Percentiles rank a stretch among this genome's conserved stretches.
phyloP scores from a whole-genome alignment of 805 yeast genomes.

The Hagleromyces aurorensis region DNA sequence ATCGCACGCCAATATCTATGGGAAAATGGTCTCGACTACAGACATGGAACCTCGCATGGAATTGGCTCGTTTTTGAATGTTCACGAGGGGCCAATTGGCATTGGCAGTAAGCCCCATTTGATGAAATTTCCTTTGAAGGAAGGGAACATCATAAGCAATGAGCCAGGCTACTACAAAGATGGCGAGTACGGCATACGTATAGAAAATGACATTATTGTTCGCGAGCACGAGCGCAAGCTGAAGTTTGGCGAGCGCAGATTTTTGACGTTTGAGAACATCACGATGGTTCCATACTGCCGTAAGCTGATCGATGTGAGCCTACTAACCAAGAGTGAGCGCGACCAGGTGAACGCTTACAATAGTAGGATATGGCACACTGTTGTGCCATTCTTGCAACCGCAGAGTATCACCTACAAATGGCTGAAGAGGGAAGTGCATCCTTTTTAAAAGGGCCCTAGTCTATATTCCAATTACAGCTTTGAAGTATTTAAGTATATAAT shows the following conservation, averaged over 20 bases:
- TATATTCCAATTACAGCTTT: not conserved
- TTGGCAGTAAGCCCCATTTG: slow-evolving; percentile 47
- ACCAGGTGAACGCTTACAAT: slow-evolving; percentile 67
- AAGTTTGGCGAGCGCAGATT: slow-evolving; percentile 51
- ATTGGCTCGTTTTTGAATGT: slow-evolving; percentile 88
- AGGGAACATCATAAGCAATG: slow-evolving; percentile 81
- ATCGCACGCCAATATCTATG: slow-evolving; percentile 79
- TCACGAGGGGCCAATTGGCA: slow-evolving; percentile 90
- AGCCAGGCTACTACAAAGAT: slow-evolving; percentile 90
- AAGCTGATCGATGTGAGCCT: slow-evolving; percentile 56
- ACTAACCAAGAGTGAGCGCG: slow-evolving; percentile 52
- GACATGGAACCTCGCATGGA: slow-evolving; percentile 97
- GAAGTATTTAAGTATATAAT: not conserved
- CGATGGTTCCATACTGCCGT: slow-evolving; percentile 77
- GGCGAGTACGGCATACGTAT: slow-evolving; percentile 87
- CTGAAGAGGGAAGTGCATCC: slow-evolving; percentile 46
- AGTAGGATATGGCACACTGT: slow-evolving; percentile 45
- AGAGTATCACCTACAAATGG: slow-evolving; percentile 61
- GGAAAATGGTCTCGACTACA: slow-evolving; percentile 75
- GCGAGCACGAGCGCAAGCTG: slow-evolving; percentile 30
- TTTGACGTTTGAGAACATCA: slow-evolving; percentile 72
- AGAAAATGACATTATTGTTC: slow-evolving; percentile 70
- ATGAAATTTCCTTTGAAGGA: slow-evolving; percentile 44
- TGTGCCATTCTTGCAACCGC: slow-evolving; percentile 44
- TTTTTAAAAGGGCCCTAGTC: slow-evolving; percentile 1